Evolutionary conservation across 169 alveolate species (phyloP), one percentile per base, ranked within the genome.

Genomic region (Eimeria sp.): DNA sequence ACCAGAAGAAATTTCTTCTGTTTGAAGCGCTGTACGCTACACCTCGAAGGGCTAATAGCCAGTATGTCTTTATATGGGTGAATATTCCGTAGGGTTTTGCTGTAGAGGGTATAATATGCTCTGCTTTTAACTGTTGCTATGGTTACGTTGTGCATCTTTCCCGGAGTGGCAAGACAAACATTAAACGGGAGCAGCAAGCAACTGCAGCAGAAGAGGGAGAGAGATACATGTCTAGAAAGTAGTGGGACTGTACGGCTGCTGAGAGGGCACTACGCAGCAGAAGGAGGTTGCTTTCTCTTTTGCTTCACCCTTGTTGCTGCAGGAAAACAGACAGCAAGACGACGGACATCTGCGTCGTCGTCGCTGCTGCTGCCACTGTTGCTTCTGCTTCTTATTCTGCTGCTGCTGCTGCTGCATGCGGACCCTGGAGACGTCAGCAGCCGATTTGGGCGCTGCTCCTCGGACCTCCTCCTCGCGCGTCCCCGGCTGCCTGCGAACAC

Each of bases 351-450:
- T 7, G 40, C 47, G 51, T 34, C 80, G 47, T 70, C 80, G 45
- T 49, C n/a, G 80, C 80, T 27, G 80, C 47, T 27, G 80, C 47
- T 70, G 80, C 70, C n/a, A 18, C 61, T 4, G 61, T 25, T 58
- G 70, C 70, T 25, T 5, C 2, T 11, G 70, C n/a, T 58, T 18
- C 70, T 40, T 6, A 7, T 72, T 43, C 49, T 27, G 54, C 43
- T 72, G 82, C 47, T 72, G 54, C 22, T 27, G 82, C 87, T 40
- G 40, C 43, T 76, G 87, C 49, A 76, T 76, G 87, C 87, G 54
- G 87, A 49, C 34, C 63, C 87, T 43, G 49, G 87, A 76, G 63
- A 20, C 87, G 57, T 34, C 87, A 22, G 87, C 87, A 47, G 87
- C 87, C 63, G 57, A 43, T 40, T 43, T 40, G 87, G 61, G 63